A percentile compares a stretch with the other conserved stretches of the same genome.
Conservation (phyloP, 257 asterid species). For the Solanum dulcamara region DNA sequence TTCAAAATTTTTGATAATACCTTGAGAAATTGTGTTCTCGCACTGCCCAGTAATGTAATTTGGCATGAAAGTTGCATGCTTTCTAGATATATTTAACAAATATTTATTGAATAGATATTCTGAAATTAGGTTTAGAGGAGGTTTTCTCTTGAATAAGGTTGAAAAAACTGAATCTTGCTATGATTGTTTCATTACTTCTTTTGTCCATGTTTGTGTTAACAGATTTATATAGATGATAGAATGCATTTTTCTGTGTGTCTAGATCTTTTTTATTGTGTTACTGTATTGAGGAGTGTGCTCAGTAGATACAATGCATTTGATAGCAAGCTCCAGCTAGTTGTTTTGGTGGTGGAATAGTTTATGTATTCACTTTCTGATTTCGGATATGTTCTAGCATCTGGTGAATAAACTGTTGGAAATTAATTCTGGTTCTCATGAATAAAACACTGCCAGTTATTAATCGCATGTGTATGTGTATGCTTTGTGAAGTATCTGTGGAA, state of each 20-base stretch:
- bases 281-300: neutral
- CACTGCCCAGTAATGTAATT: neutral
- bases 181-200: neutral
- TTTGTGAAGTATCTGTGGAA: neutral
- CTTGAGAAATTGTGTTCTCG: neutral
- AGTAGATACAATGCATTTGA: neutral
- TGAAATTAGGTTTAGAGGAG: neutral
- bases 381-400: neutral
- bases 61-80: constrained; percentile 10
- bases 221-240: neutral
- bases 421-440: neutral
- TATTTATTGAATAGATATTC: neutral
- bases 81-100: neutral
- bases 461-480: neutral
- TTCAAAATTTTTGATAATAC: constrained; percentile 19
- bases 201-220: neutral
- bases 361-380: neutral
- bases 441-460: neutral
- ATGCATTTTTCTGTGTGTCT: neutral
- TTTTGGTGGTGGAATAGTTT: neutral
- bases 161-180: neutral
- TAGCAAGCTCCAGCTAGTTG: neutral
- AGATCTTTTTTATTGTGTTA: neutral
- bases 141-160: neutral
- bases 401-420: neutral